These are phyloP conservation scores for Forsythia viridissima DNA, from an alignment of 257 asterid genomes.

Conservation along the genomic window DNA sequence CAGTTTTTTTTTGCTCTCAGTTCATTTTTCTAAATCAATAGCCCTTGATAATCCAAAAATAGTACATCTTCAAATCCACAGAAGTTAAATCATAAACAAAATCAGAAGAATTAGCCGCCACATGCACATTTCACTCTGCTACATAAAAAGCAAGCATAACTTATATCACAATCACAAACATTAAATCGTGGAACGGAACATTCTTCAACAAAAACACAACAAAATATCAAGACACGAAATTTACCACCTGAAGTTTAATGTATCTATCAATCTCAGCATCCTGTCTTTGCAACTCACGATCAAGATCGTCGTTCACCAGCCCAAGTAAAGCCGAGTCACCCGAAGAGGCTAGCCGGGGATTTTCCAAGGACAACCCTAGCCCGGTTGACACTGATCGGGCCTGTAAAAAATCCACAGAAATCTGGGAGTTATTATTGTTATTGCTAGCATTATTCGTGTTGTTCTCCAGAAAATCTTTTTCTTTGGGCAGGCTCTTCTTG, in stretches of 20 bases:
- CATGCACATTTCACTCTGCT: neutral
- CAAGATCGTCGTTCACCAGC: constrained; percentile 69
- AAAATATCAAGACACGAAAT: neutral
- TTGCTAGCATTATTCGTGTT: constrained; percentile 22
- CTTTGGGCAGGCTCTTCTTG: constrained; percentile 70
- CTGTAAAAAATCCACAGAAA: constrained; percentile 77
- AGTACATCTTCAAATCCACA: neutral
- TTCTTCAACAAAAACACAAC: neutral
- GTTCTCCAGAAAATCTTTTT: constrained; percentile 72
- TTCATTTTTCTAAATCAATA: neutral
- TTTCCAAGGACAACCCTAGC: constrained; percentile 88
- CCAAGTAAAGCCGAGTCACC: constrained; percentile 59
- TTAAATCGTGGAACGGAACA: neutral
- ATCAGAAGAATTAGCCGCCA: neutral
- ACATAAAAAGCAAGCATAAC: constrained; percentile 7
- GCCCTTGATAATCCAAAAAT: neutral
- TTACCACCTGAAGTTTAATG: constrained; percentile 76
- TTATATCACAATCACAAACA: neutral
- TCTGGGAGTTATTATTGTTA: constrained; percentile 60
- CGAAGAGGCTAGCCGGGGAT: constrained; percentile 19
- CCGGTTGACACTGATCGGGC: constrained; percentile 94
- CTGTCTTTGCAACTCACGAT: constrained; percentile 78
- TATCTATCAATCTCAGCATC: constrained; percentile 88
- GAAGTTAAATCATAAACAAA: neutral
- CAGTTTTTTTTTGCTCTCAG: neutral